Base-by-base conservation (phyloP, 164 flowering plant genomes). In the Chimonanthus salicifolius region DNA sequence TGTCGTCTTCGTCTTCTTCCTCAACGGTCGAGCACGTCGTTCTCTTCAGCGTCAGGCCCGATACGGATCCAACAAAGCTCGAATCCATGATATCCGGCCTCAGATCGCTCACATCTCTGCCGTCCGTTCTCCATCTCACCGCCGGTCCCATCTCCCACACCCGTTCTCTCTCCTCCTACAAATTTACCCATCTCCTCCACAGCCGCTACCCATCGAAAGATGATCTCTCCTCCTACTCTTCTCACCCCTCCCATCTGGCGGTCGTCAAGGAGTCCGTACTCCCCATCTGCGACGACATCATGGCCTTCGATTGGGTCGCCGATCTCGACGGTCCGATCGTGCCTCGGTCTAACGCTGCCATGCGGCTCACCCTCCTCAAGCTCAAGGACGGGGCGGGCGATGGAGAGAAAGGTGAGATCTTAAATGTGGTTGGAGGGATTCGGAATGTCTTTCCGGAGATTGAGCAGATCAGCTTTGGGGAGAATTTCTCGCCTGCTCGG, bases 301-400 rank as follows among this genome's bases (percentile, higher is more conserved):
- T 91, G 87, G 92, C 92, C 66, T 83, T 91, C 64, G 97, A 91
- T 72, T 91, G 97, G 94, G 75, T 86, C 44, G 79, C 85, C 20
- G 79, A 79, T 33, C 79, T 71, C 47, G 49, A 43, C 3, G 79
- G 63, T 0, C 65, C 81, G 4, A 9, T 74, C 18, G 70, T 8
- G 4, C 79, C 78, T 2, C 33, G 54, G 18, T 74, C 91, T 0
- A 85, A 88, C 0, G 80, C 88, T 2, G 91, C 89, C 0, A 9
- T 88, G 69, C 72, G 87, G 48, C 6, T 91, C 9, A 80, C 79
- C 13, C 75, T 91, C 10, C 50, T 91, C 80, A 91, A 89, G 77
- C 58, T 86, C 74, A 89, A 85, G 74, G 91, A 87, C 44, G 79
- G 74, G 48, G 58, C 76, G 46, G 84, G 80, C 7, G 85, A 77